Conservation (phyloP, 2,329 filamentous ascomycete genomes). For the Claviceps sp. region DNA sequence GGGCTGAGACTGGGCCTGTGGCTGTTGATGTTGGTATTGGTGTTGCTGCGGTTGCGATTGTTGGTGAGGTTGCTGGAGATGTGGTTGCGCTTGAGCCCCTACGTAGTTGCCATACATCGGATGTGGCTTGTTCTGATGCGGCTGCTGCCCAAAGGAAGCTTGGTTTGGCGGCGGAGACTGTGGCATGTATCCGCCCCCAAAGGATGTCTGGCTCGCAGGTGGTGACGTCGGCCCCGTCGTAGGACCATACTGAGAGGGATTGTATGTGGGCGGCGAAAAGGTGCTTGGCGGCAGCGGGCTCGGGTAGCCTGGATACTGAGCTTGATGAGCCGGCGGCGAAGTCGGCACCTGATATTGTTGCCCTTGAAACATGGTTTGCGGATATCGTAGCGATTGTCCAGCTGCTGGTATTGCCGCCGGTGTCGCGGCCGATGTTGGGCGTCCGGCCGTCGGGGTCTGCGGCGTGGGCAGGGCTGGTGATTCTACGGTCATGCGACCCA, state of each 20-base stretch:
- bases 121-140: constrained; percentile 31
- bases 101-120: constrained; percentile 24
- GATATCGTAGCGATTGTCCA: constrained; percentile 33
- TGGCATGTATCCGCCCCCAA: constrained; percentile 28
- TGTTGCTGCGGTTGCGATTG: background rate
- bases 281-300: constrained; percentile 26
- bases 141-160: constrained; percentile 25
- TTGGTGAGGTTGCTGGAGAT: background rate
- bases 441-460: constrained; percentile 10
- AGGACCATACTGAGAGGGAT: constrained; percentile 45
- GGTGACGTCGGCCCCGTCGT: constrained; percentile 46
- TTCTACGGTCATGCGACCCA: constrained; percentile 95
- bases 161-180: constrained; percentile 45
- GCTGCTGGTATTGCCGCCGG: constrained; percentile 38
- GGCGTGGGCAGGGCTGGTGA: constrained; percentile 25
- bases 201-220: constrained; percentile 46
- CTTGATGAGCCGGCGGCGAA: constrained; percentile 38
- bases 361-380: constrained; percentile 37
- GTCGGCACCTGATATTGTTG: constrained; percentile 50
- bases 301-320: constrained; percentile 28
- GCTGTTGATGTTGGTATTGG: background rate
- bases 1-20: background rate
- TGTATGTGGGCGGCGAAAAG: constrained; percentile 40
- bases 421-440: constrained; percentile 27
- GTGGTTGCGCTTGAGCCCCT: constrained; percentile 16